These are phyloP conservation scores for Trichoderma harzianum DNA, from an alignment of 2,329 filamentous ascomycete genomes.

Conservation along the genomic window DNA sequence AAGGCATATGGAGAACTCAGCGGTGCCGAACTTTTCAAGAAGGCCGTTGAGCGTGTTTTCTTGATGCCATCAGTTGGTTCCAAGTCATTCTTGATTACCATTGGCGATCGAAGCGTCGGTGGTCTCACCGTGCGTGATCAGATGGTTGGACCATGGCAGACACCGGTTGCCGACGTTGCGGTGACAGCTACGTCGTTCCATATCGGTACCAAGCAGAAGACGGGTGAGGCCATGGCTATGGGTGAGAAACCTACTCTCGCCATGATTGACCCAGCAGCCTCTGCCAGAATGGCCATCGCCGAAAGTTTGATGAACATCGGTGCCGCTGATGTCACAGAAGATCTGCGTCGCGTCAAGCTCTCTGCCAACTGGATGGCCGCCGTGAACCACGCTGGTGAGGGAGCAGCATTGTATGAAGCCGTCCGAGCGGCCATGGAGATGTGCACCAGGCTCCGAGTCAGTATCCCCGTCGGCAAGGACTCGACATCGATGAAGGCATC, in stretches of 20 bases:
- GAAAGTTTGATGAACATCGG: conserved; percentile 92
- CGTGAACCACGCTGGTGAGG: conserved; percentile 89
- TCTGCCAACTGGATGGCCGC: conserved; percentile 99
- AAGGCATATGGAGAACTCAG: conserved; percentile 56
- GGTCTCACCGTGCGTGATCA: conserved; percentile 87
- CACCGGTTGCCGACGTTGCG: conserved; percentile 87
- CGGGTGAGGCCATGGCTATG: conserved; percentile 97
- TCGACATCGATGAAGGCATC: conserved; percentile 99
- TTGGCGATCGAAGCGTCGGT: conserved; percentile 87
- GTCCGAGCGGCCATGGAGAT: conserved; percentile 90
- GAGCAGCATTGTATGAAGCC: conserved; percentile 86
- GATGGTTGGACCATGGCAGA: conserved; percentile 96
- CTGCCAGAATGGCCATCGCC: conserved; percentile 92
- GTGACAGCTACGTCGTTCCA: conserved; percentile 83
- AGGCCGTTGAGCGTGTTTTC: conserved; percentile 79
- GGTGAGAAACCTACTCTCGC: conserved; percentile 88
- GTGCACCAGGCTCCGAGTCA: conserved; percentile 84
- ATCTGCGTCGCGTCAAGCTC: conserved; percentile 75
- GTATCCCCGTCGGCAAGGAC: conserved; percentile 95
- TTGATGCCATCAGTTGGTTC: conserved; percentile 88
- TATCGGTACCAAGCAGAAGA: conserved; percentile 61
- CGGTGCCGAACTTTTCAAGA: conserved; percentile 50
- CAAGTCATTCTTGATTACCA: conserved; percentile 96
- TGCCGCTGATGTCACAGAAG: conserved; percentile 67
- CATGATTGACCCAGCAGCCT: conserved; percentile 83